Evolutionary conservation across 2,329 filamentous ascomycete species (phyloP).

Genomic region (Penicillium sp.): DNA sequence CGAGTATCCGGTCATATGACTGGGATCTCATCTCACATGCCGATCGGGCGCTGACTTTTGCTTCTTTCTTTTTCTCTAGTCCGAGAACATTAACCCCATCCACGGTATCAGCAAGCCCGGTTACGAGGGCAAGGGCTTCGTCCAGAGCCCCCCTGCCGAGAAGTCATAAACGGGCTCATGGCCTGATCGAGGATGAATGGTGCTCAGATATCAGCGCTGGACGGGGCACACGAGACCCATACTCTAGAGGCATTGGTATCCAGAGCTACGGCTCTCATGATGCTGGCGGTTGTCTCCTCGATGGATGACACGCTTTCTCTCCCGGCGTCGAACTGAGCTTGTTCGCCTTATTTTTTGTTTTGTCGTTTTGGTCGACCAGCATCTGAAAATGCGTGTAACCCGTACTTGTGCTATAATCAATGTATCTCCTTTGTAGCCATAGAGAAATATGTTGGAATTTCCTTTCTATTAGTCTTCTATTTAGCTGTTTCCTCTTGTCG

Average conservation of each 20-base stretch:
- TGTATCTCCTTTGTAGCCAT: conserved; percentile 45
- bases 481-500: conserved; percentile 3
- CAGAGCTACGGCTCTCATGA: not conserved
- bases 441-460: conserved; percentile 27
- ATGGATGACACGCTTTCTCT: conserved; percentile 9
- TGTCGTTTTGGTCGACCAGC: conserved; percentile 31
- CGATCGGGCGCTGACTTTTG: conserved; percentile 22
- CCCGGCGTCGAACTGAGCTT: conserved; percentile 18
- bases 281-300: conserved; percentile 17
- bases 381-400: conserved; percentile 41
- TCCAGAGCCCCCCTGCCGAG: conserved; percentile 61
- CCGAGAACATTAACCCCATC: conserved; percentile 82
- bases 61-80: conserved; percentile 49
- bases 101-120: conserved; percentile 77
- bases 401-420: conserved; percentile 47
- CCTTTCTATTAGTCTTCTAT: not conserved
- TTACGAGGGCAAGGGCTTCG: conserved; percentile 74
- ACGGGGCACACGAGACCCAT: not conserved
- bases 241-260: not conserved
- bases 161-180: conserved; percentile 32
- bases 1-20: not conserved
- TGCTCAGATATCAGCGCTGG: conserved; percentile 20
- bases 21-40: not conserved
- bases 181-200: conserved; percentile 25
- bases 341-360: conserved; percentile 13